Evolutionary conservation across 768 basidiomycete species (phyloP), one percentile per base, ranked within the genome.

Genomic region (Termitomyces sp.): DNA sequence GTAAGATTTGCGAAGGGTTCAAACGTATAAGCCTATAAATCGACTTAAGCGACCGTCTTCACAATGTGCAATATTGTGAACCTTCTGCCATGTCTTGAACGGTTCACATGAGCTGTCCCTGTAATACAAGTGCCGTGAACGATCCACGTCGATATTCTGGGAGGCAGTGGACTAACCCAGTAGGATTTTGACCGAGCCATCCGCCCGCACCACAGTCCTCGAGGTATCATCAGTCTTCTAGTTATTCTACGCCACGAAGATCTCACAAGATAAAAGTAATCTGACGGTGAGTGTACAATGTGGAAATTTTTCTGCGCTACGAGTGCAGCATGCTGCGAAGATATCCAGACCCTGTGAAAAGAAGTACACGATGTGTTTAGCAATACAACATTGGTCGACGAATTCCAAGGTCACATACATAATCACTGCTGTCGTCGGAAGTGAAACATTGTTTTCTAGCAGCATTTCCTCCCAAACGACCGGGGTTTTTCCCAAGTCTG

Each of bases 381-480:
- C 14, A 12, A 46, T 16, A 32, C 41, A 43, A 18, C n/a, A 4
- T 28, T 28, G 8, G 23, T 47, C 30, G 20, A 46, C 26, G 40
- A 50, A 54, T 46, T 5, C 30, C 26, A 40, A 60, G 3, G 14
- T 46, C 13, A 75, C 83, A 14, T 56, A 87, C 85, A 88, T 74
- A 48, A 84, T 80, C 30, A 87, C 62, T 0, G 86, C 82, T 46
- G 82, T 73, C 50, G 80, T 78, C 3, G 63, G 74, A 58, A 75
- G 70, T 3, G 66, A 74, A 14, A 86, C 71, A 47, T 77, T 71
- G 61, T 84, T 78, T 3, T 72, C 72, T 50, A 88, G 70, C 2
- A 84, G 80, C 86, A 89, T 87, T 68, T 91, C 88, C 73, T 94
- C 85, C 88, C 90, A 93, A 10, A 94, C 89, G 30, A 93, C 83